These are phyloP conservation scores for Alternaria hordeiaustralica DNA, from an alignment of 2,329 filamentous ascomycete genomes.

Conservation along the genomic window DNA sequence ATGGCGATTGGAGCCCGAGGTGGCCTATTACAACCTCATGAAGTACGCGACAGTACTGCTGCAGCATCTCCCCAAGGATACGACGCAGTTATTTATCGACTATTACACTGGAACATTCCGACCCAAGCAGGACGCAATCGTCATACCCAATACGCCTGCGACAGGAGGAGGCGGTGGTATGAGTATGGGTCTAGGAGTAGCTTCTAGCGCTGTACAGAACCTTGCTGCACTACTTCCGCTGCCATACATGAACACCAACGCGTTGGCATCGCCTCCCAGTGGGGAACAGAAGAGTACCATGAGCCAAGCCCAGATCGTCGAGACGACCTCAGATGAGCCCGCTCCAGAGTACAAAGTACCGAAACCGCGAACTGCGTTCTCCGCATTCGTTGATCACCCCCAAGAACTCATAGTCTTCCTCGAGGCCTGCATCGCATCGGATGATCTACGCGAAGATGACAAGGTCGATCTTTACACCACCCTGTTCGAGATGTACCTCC, in stretches of 20 bases:
- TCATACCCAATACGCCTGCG: slow-evolving; percentile 56
- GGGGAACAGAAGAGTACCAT: slow-evolving; percentile 60
- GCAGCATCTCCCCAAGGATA: slow-evolving; percentile 80
- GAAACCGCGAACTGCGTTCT: slow-evolving; percentile 87
- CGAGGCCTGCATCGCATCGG: slow-evolving; percentile 81
- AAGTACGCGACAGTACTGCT: slow-evolving; percentile 93
- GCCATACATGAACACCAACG: slow-evolving; percentile 78
- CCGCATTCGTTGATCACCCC: slow-evolving; percentile 92
- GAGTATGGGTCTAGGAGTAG: slow-evolving; percentile 53
- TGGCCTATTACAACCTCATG: slow-evolving; percentile 85
- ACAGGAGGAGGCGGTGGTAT: slow-evolving; percentile 50
- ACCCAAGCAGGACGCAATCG: slow-evolving; percentile 70
- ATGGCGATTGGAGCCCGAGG: slow-evolving; percentile 80
- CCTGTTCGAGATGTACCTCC: slow-evolving; percentile 96
- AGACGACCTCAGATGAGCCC: slow-evolving; percentile 60
- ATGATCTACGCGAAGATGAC: slow-evolving; percentile 74
- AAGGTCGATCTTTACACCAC: slow-evolving; percentile 91
- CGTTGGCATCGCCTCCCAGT: slow-evolving; percentile 61
- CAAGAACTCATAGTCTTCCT: slow-evolving; percentile 91
- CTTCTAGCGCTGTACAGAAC: slow-evolving; percentile 82
- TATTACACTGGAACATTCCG: slow-evolving; percentile 90
- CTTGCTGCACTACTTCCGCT: slow-evolving; percentile 82
- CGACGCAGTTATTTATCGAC: slow-evolving; percentile 87
- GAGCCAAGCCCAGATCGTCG: slow-evolving; percentile 61
- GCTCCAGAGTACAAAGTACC: slow-evolving; percentile 75